These are phyloP conservation scores for Alisma plantagoaquatica DNA, from an alignment of 106 monocot species.

Conservation along the genomic window DNA sequence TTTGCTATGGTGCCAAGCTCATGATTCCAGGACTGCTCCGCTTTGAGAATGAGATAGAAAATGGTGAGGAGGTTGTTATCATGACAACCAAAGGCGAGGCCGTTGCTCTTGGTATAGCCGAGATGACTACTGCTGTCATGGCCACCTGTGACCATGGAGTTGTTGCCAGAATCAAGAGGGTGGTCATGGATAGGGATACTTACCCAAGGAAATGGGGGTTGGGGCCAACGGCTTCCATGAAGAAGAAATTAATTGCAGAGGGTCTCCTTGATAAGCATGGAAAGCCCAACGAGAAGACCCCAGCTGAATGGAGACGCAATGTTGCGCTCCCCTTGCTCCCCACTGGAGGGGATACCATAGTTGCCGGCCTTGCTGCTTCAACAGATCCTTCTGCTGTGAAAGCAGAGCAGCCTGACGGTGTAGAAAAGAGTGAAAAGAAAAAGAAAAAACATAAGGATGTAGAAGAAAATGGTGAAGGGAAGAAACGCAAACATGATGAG, in stretches of 20 bases:
- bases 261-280: constrained; percentile 85
- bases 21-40: constrained; percentile 86
- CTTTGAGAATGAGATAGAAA: constrained; percentile 90
- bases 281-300: constrained; percentile 92
- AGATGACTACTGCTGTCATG: constrained; percentile 96
- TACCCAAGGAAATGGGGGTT: constrained; percentile 96
- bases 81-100: constrained; percentile 97
- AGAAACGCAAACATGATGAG: constrained; percentile 27
- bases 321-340: constrained; percentile 64
- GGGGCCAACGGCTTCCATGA: constrained; percentile 79
- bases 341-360: constrained; percentile 45
- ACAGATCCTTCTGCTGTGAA: constrained; percentile 8
- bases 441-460: constrained; percentile 31
- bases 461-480: constrained; percentile 15
- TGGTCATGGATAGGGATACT: constrained; percentile 92
- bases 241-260: constrained; percentile 80
- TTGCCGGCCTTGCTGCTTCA: constrained; percentile 56
- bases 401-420: background rate
- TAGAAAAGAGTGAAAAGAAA: constrained; percentile 18
- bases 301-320: constrained; percentile 77
- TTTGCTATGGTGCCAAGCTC: constrained; percentile 87
- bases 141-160: constrained; percentile 89
- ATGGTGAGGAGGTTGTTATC: constrained; percentile 79
- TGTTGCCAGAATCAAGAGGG: constrained; percentile 80
- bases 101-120: constrained; percentile 74